Base-by-base conservation (phyloP, 129 eudicot species). In the Sambucus nigra region DNA sequence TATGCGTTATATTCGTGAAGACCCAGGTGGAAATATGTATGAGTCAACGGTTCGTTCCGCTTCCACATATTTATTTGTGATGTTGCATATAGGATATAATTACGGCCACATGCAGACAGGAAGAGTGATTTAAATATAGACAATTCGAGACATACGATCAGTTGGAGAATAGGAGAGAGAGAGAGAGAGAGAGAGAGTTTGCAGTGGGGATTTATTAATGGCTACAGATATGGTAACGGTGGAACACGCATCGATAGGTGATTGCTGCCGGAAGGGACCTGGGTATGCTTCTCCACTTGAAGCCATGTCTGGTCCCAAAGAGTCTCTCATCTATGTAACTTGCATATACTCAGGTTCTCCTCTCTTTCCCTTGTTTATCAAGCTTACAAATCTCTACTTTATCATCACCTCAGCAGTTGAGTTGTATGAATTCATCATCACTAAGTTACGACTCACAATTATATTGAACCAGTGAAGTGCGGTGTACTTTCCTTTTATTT, bases 301-400 rank as follows among this genome's bases (percentile, higher is more conserved):
- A 10, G 99, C 99, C 77, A 91, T 91, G 94, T 46, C 76, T 80
- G 97, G 97, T 28, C 97, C 97, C 5, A 78, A 47, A 44, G 97
- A 84, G 51, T 38, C 80, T 23, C 82, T 88, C 32, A 74, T 88
- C 46, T 88, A 88, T 60, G 95, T 84, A 67, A 88, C 97, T 12
- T 84, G 95, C 59, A 69, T 88, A 7, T 88, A 88, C 60, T 60
- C 88, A 0, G 97, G 97, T 88, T 67, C 23, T 17, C 5, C 32
- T 38, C 11, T 46, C 20, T 58, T 49, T 31, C 31, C 16, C 27
- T 31, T n/a, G n/a, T n/a, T n/a, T n/a, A n/a, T n/a, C n/a, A n/a
- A n/a, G n/a, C n/a, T n/a, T n/a, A n/a, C n/a, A n/a, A n/a, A n/a
- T n/a, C n/a, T n/a, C n/a, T n/a, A n/a, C n/a, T n/a, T n/a, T n/a